phyloP scores from a whole-genome alignment of 306 rosid species.

The Vigna unguiculata region DNA sequence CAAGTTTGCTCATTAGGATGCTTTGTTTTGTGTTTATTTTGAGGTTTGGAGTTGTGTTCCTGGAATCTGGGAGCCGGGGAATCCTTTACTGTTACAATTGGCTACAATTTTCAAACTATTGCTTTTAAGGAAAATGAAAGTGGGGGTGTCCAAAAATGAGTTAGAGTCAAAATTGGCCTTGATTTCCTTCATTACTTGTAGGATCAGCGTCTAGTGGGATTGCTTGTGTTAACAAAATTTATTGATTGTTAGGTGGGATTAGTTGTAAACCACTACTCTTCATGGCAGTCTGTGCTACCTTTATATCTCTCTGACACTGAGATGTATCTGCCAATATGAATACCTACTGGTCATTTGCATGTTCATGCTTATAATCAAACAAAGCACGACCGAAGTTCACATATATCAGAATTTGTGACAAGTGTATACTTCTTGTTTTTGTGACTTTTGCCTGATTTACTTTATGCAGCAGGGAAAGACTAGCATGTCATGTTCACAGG shows the following conservation, averaged over 20 bases:
- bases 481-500: constrained; percentile 55
- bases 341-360: constrained; percentile 6
- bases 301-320: background rate
- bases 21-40: constrained; percentile 10
- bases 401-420: constrained; percentile 20
- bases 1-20: background rate
- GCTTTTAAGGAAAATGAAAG: background rate
- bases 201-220: constrained; percentile 17
- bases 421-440: constrained; percentile 18
- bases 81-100: constrained; percentile 1
- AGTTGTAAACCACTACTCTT: background rate
- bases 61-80: constrained; percentile 28
- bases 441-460: constrained; percentile 18
- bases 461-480: constrained; percentile 66
- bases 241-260: constrained; percentile 18
- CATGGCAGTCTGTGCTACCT: constrained; percentile 1
- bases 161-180: background rate
- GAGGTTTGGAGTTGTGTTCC: constrained; percentile 27
- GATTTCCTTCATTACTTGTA: constrained; percentile 6
- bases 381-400: background rate
- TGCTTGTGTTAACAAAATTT: background rate
- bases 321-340: background rate
- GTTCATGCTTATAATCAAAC: background rate
- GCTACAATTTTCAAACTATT: background rate
- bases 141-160: background rate